phyloP scores from a whole-genome alignment of 345 rosid species.

The Brassica juncea region DNA sequence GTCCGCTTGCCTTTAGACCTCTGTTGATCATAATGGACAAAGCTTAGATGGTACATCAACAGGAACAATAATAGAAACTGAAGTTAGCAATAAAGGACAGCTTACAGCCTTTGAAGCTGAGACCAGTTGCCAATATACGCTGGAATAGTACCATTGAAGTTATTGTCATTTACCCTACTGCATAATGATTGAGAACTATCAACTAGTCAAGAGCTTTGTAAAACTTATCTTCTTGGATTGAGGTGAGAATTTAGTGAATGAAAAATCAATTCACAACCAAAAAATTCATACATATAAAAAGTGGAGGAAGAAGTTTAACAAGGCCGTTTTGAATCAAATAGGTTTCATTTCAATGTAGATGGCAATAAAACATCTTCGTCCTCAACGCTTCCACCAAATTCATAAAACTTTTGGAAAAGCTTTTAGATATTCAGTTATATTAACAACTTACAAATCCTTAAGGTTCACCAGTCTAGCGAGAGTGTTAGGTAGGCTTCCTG shows the following conservation, averaged over 20 bases:
- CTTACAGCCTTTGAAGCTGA: slow-evolving; percentile 61
- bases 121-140: slow-evolving; percentile 58
- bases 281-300: background rate
- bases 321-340: background rate
- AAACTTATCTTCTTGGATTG: background rate
- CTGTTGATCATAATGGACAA: background rate
- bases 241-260: background rate
- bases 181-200: background rate
- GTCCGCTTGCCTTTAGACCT: slow-evolving; percentile 53
- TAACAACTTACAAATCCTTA: background rate
- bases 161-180: slow-evolving; percentile 74
- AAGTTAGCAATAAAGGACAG: background rate
- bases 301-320: background rate
- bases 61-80: background rate
- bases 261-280: background rate
- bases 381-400: no score
- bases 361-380: background rate
- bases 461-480: slow-evolving; percentile 41
- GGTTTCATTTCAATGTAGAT: background rate
- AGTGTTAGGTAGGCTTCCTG: slow-evolving; percentile 43
- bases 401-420: background rate
- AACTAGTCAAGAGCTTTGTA: background rate
- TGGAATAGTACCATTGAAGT: slow-evolving; percentile 65
- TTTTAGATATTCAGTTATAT: background rate
- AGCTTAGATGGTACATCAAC: background rate